A percentile compares a stretch with the other conserved stretches of the same genome.
Evolutionary conservation across 2,329 filamentous ascomycete genomes (phyloP).

Genomic region (Curvularia sp.): DNA sequence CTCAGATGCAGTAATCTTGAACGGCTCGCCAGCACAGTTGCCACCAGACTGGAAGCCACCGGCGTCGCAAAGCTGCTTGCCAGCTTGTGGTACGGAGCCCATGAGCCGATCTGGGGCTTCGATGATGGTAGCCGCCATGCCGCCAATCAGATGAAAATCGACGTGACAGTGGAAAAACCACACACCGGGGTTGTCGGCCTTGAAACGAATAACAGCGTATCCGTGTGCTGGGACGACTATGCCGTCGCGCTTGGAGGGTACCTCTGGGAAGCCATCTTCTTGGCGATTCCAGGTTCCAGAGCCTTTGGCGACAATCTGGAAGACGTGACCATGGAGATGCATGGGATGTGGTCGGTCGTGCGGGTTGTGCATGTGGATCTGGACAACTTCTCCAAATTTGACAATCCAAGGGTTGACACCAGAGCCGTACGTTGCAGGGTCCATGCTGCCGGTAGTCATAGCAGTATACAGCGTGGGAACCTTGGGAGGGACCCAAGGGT

Average conservation of each 20-base stretch:
- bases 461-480: slow-evolving; percentile 81
- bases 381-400: slow-evolving; percentile 46
- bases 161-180: slow-evolving; percentile 48
- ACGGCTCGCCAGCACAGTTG: slow-evolving; percentile 31
- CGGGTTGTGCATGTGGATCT: slow-evolving; percentile 49
- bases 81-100: slow-evolving; percentile 23
- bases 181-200: slow-evolving; percentile 59
- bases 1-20: slow-evolving; percentile 24
- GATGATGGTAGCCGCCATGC: slow-evolving; percentile 38
- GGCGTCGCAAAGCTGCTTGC: slow-evolving; percentile 22
- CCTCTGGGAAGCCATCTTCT: slow-evolving; percentile 17
- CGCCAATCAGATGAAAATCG: slow-evolving; percentile 41
- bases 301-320: slow-evolving; percentile 58
- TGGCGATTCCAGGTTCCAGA: slow-evolving; percentile 38
- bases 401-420: slow-evolving; percentile 42
- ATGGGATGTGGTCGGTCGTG: slow-evolving; percentile 44
- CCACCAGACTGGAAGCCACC: slow-evolving; percentile 18
- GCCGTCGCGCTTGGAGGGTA: slow-evolving; percentile 40
- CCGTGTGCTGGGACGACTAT: slow-evolving; percentile 37
- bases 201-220: slow-evolving; percentile 59
- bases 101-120: slow-evolving; percentile 36
- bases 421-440: slow-evolving; percentile 46
- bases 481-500: slow-evolving; percentile 73
- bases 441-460: slow-evolving; percentile 62
- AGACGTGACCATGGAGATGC: slow-evolving; percentile 60